Evolutionary conservation across 2,329 filamentous ascomycete species (phyloP).

Genomic region (Colletotrichum siamense): DNA sequence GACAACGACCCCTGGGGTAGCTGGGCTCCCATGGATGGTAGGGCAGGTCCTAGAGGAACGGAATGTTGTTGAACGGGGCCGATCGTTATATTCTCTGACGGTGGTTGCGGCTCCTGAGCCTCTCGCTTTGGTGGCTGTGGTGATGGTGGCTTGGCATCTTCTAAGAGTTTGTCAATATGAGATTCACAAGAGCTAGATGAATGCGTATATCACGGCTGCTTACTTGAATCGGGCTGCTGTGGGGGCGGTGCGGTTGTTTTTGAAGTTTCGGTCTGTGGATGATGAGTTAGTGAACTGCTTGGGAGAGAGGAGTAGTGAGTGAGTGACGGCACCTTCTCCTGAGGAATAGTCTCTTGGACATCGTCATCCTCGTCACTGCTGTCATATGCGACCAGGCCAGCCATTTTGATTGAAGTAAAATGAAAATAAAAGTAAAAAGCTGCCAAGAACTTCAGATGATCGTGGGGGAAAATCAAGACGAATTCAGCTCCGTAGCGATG

Average conservation of each 20-base stretch:
- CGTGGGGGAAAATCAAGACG: neutral
- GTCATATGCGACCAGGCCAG: constrained; percentile 54
- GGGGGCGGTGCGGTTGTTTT: neutral
- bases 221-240: neutral
- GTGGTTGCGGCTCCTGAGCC: neutral
- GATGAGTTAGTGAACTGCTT: neutral
- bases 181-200: neutral
- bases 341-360: neutral
- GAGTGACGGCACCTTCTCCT: neutral
- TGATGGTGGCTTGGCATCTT: neutral
- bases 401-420: constrained; percentile 32
- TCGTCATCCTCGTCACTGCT: constrained; percentile 59
- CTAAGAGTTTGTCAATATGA: neutral
- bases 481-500: neutral
- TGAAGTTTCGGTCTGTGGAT: neutral
- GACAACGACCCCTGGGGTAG: constrained; percentile 15
- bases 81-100: constrained; percentile 21
- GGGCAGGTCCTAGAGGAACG: constrained; percentile 42
- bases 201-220: neutral
- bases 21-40: constrained; percentile 34
- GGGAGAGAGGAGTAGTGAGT: neutral
- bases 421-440: neutral
- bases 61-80: constrained; percentile 35
- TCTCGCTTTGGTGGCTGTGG: neutral
- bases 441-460: neutral